Base-by-base conservation (phyloP, 2,329 filamentous ascomycete species). In the Pseudovirgaria hyperparasitica region DNA sequence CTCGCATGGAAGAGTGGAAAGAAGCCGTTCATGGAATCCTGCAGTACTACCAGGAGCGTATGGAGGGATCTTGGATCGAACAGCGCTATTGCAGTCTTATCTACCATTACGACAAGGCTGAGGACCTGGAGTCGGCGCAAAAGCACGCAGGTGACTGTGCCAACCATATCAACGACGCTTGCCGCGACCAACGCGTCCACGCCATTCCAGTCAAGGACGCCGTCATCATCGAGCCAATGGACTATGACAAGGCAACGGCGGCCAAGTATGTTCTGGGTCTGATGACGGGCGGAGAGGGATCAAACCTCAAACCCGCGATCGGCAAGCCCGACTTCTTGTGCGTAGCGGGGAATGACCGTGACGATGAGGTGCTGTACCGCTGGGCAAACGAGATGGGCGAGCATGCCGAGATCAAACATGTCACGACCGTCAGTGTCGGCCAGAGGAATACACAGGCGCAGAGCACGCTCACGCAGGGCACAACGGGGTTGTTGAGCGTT, bases 121-220 rank as follows among this genome's bases (percentile, higher is more conserved):
- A 84, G 29, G 82, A 94, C 47, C 71, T 71, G 31, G 72, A 78
- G 27, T 68, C 71, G 14, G 86, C 86, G 0, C 66, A 70, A 31
- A 75, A 84, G 12, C 79, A 86, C 42, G 87, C 85, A 0, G 80
- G 78, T 12, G 87, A 96, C 48, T 92, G 85, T 45, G 84, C 84
- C 1, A 86, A 82, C 35, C 86, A 94, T 44, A 90, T 96, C 63
- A 96, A 96, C 47, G 86, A 93, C 46, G 81, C 84, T 0, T 93
- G 85, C 48, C 77, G 84, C 47, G 72, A 69, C 29, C 82, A 92
- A 54, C 70, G 75, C 17, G 79, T 96, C 4, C 82, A 85, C 45
- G 87, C 87, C 5, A 71, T 92, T 11, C 77, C 81, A 2, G 63
- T 82, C 9, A 81, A 90, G 30, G 74, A 82, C 17, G 79, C 76